Evolutionary conservation across 768 basidiomycete genomes (phyloP), one percentile per base, ranked within the genome.

Genomic region (Amanita subjunquillea): DNA sequence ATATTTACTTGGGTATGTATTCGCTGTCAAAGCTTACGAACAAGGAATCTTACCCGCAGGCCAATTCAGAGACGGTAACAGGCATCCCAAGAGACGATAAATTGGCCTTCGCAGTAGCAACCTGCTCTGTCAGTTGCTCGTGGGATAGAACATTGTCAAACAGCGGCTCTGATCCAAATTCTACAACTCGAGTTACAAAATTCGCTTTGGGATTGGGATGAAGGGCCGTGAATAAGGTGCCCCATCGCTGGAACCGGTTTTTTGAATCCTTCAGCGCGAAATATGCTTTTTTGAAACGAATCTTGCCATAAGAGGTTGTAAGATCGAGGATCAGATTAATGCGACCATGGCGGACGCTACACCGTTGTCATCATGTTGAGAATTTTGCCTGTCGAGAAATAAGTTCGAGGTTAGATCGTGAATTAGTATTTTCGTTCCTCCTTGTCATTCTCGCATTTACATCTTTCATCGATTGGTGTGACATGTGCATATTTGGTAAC

Each of bases 131-230:
- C 8, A 82, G 68, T 41, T 71, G 58, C 5, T 61, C 43, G 39
- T 71, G 72, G 4, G 70, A 57, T 6, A 81, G 63, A 38, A 75
- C 80, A 29, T 59, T 55, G 46, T 81, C 80, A 50, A 60, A 82
- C 6, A 81, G 67, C 1, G 80, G 79, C 56, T 81, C 80, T 2
- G 78, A 77, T 27, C 80, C 80, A 54, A 82, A 80, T 55, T 82
- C 78, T 2, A 80, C 63, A 1, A 69, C 76, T 13, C 77, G 72
- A 0, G 79, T 80, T 22, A 80, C 67, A 50, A 75, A 80, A 49
- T 75, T 72, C 13, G 76, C 77, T 56, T 69, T 76, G 3, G 71
- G 70, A 42, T 78, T 79, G 5, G 67, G 61, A 29, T 70, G 76
- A 30, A 80, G 71, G 1, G 69, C 62, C 15, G 61, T 60, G 41